These are phyloP conservation scores for Suhomyces terraborum DNA, from an alignment of 1,139 yeast species.

Conservation along the genomic window DNA sequence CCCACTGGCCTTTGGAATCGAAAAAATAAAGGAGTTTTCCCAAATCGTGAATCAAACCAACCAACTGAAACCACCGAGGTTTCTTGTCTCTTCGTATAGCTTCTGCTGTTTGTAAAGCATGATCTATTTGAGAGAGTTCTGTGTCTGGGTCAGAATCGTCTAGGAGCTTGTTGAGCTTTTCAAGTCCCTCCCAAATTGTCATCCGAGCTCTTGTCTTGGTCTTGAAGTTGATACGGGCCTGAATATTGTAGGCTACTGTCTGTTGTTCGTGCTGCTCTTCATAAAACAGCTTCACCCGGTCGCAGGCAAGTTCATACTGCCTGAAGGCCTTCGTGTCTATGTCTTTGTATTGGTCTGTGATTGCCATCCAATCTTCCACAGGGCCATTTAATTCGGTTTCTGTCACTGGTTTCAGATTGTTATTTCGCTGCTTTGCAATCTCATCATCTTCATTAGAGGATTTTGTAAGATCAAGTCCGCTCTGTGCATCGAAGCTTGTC, in stretches of 20 bases:
- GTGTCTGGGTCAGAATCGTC: conserved; percentile 80
- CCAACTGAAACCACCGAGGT: conserved; percentile 77
- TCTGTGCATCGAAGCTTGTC: no score
- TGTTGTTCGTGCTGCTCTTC: conserved; percentile 70
- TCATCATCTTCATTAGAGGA: no score
- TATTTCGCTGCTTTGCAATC: no score
- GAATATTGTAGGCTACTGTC: conserved; percentile 71
- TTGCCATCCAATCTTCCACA: conserved; percentile 20
- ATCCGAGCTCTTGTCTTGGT: conserved; percentile 64
- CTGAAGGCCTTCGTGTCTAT: conserved; percentile 52
- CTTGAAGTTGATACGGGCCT: conserved; percentile 70
- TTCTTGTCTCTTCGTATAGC: conserved; percentile 67
- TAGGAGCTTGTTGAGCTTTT: conserved; percentile 58
- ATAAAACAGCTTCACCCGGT: conserved; percentile 66
- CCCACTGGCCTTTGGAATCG: conserved; percentile 78
- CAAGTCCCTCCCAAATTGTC: conserved; percentile 74
- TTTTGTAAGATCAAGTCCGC: no score
- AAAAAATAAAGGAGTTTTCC: conserved; percentile 70
- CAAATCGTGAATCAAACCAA: conserved; percentile 70
- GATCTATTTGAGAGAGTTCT: conserved; percentile 72
- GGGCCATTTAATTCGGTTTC: neutral
- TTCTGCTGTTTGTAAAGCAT: conserved; percentile 76
- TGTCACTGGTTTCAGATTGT: no score
- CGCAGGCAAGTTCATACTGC: conserved; percentile 71
- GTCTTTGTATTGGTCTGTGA: conserved; percentile 36